Evolutionary conservation across 495 filamentous ascomycete species (phyloP), one percentile per base, ranked within the genome.

Genomic region (Rostrohypoxylon terebratum): DNA sequence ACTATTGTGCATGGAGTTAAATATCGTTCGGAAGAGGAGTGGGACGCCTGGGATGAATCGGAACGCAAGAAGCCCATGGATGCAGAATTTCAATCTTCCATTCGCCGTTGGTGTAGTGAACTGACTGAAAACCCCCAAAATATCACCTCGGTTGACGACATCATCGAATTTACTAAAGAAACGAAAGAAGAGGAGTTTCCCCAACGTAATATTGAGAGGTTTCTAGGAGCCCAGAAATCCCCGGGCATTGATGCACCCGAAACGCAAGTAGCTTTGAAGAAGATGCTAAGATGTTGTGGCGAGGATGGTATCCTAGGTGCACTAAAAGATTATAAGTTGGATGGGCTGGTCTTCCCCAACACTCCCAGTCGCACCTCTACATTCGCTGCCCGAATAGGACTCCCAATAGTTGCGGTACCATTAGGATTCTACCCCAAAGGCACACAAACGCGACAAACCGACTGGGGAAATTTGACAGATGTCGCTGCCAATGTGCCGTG

Each of bases 81-180:
- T 21, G 69, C 80, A 23, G 78, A 80, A 63, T 82, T 79, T 42
- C 31, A 85, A 86, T 62, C 84, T 87, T 63, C 54, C 81, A 21
- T 73, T 74, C 16, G 77, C 78, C 48, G 70, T 5, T 88, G 86
- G 63, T 78, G 87, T 34, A 77, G 80, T 4, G 68, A 78, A 45
- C 79, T 88, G n/a, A 75, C 64, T 7, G 70, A 34, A 28, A 87
- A 86, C 54, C 86, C 85, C 0, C 75, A 83, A 69, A 77, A 81
- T 42, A 73, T 87, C 53, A 69, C 63, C 4, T 77, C 45, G 21
- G 71, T 83, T 1, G 58, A 72, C 20, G 81, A 80, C 62, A 10
- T 79, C 7, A 18, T 51, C 20, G 72, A 70, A 21, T 83, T 77
- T 53, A 83, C 81, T 3, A 66, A 65, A 44, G 36, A 25, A 5